phyloP scores from a whole-genome alignment of 495 filamentous ascomycete genomes.

The Jackrogersella minutella region DNA sequence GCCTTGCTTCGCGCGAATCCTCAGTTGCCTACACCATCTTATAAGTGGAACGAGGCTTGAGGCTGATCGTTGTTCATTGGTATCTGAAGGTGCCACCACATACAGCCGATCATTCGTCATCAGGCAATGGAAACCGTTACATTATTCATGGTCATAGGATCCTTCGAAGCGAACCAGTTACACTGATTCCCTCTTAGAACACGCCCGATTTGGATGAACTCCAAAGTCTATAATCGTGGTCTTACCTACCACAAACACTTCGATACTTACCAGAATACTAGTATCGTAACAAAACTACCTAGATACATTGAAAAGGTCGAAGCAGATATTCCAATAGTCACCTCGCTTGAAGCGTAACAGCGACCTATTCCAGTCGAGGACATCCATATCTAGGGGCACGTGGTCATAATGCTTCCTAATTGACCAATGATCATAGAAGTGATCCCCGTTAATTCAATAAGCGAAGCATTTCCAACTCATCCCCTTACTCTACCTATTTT shows the following conservation, averaged over 20 bases:
- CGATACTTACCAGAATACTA: neutral
- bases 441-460: neutral
- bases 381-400: neutral
- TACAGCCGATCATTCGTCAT: conserved; percentile 1
- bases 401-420: neutral
- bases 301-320: neutral
- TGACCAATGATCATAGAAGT: neutral
- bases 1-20: conserved; percentile 4
- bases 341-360: neutral
- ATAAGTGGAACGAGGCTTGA: conserved; percentile 4
- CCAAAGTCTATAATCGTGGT: neutral
- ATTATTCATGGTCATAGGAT: neutral
- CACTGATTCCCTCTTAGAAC: neutral
- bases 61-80: conserved; percentile 14
- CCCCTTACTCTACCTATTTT: neutral
- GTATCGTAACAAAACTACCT: neutral
- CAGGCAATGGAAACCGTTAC: conserved; percentile 1
- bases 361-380: neutral
- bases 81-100: neutral
- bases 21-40: neutral
- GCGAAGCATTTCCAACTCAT: neutral
- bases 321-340: neutral
- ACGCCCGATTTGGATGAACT: neutral
- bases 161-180: neutral
- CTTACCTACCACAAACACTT: neutral